These are phyloP conservation scores for Prunus padus DNA, from an alignment of 306 rosid species.

Conservation along the genomic window DNA sequence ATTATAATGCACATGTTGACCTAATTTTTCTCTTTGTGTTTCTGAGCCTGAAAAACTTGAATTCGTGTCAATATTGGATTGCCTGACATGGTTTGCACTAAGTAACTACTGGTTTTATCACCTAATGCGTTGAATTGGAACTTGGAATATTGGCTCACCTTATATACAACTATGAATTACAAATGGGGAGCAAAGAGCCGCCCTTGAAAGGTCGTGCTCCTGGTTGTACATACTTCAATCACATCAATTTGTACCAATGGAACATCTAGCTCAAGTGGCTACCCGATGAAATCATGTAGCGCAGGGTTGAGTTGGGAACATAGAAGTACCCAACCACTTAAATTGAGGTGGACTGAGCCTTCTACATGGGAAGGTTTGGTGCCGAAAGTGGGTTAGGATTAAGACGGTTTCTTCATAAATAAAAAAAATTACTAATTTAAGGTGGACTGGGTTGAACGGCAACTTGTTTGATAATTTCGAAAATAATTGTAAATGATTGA, in stretches of 20 bases:
- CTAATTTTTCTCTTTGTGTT: neutral
- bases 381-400: neutral
- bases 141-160: too few species aligned
- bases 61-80: neutral
- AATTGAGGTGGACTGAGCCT: neutral
- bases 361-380: neutral
- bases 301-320: too few species aligned
- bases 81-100: neutral
- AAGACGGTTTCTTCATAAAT: neutral
- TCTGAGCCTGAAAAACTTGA: neutral
- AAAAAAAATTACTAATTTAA: neutral
- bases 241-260: too few species aligned
- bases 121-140: neutral
- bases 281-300: too few species aligned
- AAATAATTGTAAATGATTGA: too few species aligned
- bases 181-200: too few species aligned
- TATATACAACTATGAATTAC: too few species aligned
- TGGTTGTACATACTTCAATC: too few species aligned
- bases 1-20: neutral
- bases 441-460: fast-evolving
- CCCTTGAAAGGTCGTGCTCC: too few species aligned
- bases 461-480: neutral
- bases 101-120: neutral
- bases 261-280: too few species aligned
- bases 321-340: too few species aligned